Evolutionary conservation across 1,284 basidiomycete species (phyloP), one percentile per base, ranked within the genome.

Genomic region (Austroboletus rostrupii): DNA sequence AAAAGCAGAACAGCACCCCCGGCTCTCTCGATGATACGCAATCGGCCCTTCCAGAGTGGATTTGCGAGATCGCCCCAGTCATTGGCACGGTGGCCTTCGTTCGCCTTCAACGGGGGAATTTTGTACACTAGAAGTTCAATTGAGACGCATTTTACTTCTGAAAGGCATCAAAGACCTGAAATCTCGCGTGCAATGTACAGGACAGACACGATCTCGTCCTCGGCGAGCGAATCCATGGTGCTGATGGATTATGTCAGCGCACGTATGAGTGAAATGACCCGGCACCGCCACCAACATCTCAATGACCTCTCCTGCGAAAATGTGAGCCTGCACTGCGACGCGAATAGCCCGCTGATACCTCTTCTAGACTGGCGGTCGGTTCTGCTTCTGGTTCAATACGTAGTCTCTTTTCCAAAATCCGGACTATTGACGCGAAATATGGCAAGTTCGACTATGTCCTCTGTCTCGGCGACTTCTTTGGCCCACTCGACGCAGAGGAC

Each of bases 361-460:
- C 13, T 7, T 47, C 19, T 54, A 95, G 93, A 58, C 77, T 98
- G 48, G 86, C 91, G 8, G 84, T 97, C 38, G 96, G 95, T 3
- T 85, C 94, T 33, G 85, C 90, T 13, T 72, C 78, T n/a, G 92
- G 92, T 13, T 80, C 81, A 0, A 81, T 97, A 58, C 69, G 72
- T 37, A 79, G 84, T 14, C 73, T 97, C 16, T 85, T 92, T 58
- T 66, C 80, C 48, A 98, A 97, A 74, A 79, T 97, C 56, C 83
- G 82, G 47, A 76, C 83, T 19, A 95, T 98, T 61, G 85, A 99
- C 71, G 76, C 81, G 50, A 98, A 97, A 68, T 90, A 98, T 70
- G 95, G 95, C 49, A 92, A 92, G 60, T 99, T 99, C 65, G 87
- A 93, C 60, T 80, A 93, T 33, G 83, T 90, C 17, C 77, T 99